Percentiles rank a stretch among this genome's conserved stretches.
phyloP scores from a whole-genome alignment of 495 filamentous ascomycete species.

The Corynascus novoguineensis region DNA sequence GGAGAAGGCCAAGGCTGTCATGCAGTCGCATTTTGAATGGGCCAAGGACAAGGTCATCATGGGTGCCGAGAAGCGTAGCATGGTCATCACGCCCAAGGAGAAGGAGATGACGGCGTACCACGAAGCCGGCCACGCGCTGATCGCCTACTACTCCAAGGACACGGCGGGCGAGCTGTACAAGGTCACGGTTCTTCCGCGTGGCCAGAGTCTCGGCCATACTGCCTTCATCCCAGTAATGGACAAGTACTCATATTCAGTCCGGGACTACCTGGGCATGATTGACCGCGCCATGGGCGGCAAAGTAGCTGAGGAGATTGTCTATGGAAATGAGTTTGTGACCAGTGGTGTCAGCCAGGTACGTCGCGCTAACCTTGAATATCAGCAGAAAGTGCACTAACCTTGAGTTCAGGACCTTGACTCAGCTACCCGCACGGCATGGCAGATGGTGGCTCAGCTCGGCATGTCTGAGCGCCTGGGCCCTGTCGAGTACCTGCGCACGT shows the following conservation, averaged over 20 bases:
- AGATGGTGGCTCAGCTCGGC: slow-evolving; percentile 78
- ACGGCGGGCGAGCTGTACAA: slow-evolving; percentile 79
- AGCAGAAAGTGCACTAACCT: slow-evolving; percentile 25
- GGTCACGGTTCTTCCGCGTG: slow-evolving; percentile 91
- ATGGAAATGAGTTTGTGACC: slow-evolving; percentile 79
- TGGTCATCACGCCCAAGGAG: slow-evolving; percentile 78
- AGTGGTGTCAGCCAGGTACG: slow-evolving; percentile 71
- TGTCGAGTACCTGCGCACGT: slow-evolving; percentile 74
- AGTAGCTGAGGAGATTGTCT: slow-evolving; percentile 89
- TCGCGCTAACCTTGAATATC: slow-evolving; percentile 11
- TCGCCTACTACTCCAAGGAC: slow-evolving; percentile 68
- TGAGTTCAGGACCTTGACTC: slow-evolving; percentile 64
- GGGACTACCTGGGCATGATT: slow-evolving; percentile 67
- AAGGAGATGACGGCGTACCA: slow-evolving; percentile 94
- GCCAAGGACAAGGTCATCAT: slow-evolving; percentile 98
- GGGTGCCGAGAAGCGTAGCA: slow-evolving; percentile 83
- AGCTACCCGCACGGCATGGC: slow-evolving; percentile 74
- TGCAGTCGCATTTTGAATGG: slow-evolving; percentile 84
- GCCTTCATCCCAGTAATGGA: slow-evolving; percentile 84
- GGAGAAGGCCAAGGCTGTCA: slow-evolving; percentile 64
- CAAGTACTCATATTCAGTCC: slow-evolving; percentile 69
- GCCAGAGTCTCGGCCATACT: slow-evolving; percentile 77
- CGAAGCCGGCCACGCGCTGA: slow-evolving; percentile 91
- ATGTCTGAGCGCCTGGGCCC: slow-evolving; percentile 88
- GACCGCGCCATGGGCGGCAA: slow-evolving; percentile 87